Evolutionary conservation across 2,329 filamentous ascomycete genomes (phyloP), one percentile per base, ranked within the genome.

Genomic region (Trichoderma gracile): DNA sequence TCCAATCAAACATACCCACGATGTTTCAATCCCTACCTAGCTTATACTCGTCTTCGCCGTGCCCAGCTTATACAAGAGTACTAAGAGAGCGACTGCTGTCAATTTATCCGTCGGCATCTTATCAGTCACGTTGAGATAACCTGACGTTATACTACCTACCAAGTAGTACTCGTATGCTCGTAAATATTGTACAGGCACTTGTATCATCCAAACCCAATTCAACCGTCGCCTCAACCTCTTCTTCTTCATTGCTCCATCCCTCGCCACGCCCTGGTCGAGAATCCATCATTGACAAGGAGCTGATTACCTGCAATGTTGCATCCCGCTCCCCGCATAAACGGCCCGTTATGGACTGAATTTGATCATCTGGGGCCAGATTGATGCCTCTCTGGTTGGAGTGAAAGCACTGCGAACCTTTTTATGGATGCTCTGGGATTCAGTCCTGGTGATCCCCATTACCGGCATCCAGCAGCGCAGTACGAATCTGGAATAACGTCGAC

Each of bases 21-120:
- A 14, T 38, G 33, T 12, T 17, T 43, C 12, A 59, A 19, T n/a
- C n/a, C n/a, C 4, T 30, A 17, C 45, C 19, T 57, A 12, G 30
- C 30, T 27, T 58, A 23, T 25, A 17, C 30, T 10, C 5, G 30
- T 33, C 4, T 10, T 38, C 14, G 10, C 25, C 9, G 4, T 9
- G 9, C 49, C 25, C 38, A 17, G 15, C n/a, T 54, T 14, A 14
- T 6, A 30, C 33, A 33, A 19, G 33, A 21, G 12, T 15, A n/a
- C n/a, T n/a, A 10, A 5, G 53, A 38, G 12, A 38, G 12, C 12
- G 12, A 14, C 3, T 38, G 12, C 33, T 12, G 33, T 14, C 12
- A 5, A 38, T 38, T 53, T 62, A 62, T 23, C 59, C 59, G 49
- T 62, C 59, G 59, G 59, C 43, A 53, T 38, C 33, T 38, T 5